Base-by-base conservation (phyloP, 108 stramenopile genomes). In the Discostella stelligeroides region DNA sequence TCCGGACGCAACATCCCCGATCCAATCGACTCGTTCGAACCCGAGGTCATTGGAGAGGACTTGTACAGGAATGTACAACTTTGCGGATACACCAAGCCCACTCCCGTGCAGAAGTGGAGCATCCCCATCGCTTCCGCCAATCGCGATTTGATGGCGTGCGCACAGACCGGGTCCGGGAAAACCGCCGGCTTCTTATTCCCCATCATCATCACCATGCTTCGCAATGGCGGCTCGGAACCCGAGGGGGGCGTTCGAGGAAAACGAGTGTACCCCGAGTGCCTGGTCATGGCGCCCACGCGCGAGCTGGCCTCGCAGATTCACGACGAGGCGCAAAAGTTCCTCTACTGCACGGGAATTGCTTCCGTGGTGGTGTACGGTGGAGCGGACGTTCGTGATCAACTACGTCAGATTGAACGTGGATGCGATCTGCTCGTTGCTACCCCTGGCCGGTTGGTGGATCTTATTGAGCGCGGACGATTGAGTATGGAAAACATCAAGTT, bases 21-120 rank as follows among this genome's bases (percentile, higher is more conserved):
- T 24, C 97, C 97, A 30, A 92, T 98, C 59, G 95, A 96, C 12
- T 69, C 55, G 18, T 99, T 97, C 81, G 68, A 84, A 23, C 54
- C 67, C 20, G 98, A 96, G 8, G 88, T 88, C 37, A 94, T 99
- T 68, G 97, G 98, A 41, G 84, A 88, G 51, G 90, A 95, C 50
- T 81, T 99, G 60, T 88, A 70, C 70, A 68, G 90, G 24, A 98
- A 98, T 82, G 91, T 96, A 18, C 85, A 89, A 71, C 87, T 97
- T 15, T 96, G 96, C 73, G 88, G 94, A 29, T 99, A 97, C 89
- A 70, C 76, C 66, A 90, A 84, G 60, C 99, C 99, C 21, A 99
- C 99, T 11, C 99, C 99, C 0, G 97, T 99, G 28, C 99, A 99
- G 72, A 95, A 98, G 89, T 97, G 98, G 76, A 87, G 92, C n/a